phyloP scores from a whole-genome alignment of 768 basidiomycete genomes.

The Kwoniella pini region DNA sequence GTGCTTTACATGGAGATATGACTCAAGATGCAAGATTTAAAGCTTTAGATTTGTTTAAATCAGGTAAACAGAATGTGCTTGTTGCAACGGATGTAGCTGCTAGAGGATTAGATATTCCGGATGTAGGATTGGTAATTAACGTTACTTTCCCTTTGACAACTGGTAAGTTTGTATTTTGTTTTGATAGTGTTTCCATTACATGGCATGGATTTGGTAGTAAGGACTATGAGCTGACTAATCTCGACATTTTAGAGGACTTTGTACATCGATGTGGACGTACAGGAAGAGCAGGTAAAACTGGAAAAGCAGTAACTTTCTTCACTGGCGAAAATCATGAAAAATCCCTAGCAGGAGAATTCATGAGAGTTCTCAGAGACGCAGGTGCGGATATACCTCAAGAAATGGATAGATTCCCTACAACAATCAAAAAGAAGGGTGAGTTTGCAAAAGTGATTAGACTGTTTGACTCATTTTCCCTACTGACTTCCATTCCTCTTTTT shows the following conservation, averaged over 20 bases:
- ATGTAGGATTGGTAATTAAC: conserved; percentile 90
- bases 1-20: conserved; percentile 87
- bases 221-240: no score
- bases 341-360: conserved; percentile 86
- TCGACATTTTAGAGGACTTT: conserved; percentile 52
- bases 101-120: conserved; percentile 93
- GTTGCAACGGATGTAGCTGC: conserved; percentile 99
- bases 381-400: conserved; percentile 68
- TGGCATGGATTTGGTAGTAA: no score
- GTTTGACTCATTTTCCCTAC: background rate
- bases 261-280: conserved; percentile 54
- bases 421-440: conserved; percentile 84
- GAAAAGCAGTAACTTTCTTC: conserved; percentile 95
- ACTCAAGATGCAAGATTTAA: conserved; percentile 79
- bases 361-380: conserved; percentile 82
- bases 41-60: conserved; percentile 82
- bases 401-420: conserved; percentile 86
- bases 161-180: conserved; percentile 64
- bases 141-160: conserved; percentile 95
- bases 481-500: background rate
- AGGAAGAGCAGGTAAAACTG: conserved; percentile 86
- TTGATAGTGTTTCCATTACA: no score
- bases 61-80: conserved; percentile 73
- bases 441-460: background rate
- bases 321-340: conserved; percentile 87